Conservation (phyloP, 805 yeast species). For the Starmerella kuoi region DNA sequence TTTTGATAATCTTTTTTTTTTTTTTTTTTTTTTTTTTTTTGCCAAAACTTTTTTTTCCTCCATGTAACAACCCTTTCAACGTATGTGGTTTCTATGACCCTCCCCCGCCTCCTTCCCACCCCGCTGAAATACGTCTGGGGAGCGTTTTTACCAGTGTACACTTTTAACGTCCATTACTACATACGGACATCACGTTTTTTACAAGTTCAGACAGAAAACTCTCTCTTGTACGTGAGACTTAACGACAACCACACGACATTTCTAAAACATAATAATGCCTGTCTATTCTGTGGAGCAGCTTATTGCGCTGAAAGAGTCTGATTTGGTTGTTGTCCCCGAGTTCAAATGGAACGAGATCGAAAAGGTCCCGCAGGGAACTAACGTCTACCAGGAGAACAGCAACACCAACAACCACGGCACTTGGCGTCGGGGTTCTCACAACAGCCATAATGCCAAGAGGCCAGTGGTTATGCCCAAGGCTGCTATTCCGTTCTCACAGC, state of each 20-base stretch:
- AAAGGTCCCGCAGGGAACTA: slow-evolving; percentile 13
- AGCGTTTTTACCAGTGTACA: no score
- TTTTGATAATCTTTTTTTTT: neutral
- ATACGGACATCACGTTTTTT: no score
- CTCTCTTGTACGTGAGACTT: no score
- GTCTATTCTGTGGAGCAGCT: slow-evolving; percentile 25
- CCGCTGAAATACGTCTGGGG: no score
- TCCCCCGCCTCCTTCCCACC: no score
- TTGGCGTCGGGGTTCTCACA: slow-evolving; percentile 19
- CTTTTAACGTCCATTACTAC: no score
- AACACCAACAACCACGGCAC: slow-evolving; percentile 1
- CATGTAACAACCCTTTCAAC: no score
- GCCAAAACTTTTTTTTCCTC: no score
- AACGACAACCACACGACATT: no score
- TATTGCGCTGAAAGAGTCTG: slow-evolving; percentile 22
- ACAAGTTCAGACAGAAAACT: no score
- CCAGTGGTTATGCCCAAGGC: slow-evolving; percentile 22
- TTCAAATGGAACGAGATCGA: slow-evolving; percentile 24
- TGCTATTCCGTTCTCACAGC: slow-evolving; percentile 20
- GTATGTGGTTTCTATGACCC: no score
- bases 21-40: neutral
- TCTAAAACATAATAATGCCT: slow-evolving; percentile 21
- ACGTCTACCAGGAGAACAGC: slow-evolving; percentile 2
- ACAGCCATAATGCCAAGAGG: slow-evolving; percentile 17
- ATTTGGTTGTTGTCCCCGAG: slow-evolving; percentile 25